Conservation (phyloP, 495 filamentous ascomycete genomes). For the Penicillium cinerascens region DNA sequence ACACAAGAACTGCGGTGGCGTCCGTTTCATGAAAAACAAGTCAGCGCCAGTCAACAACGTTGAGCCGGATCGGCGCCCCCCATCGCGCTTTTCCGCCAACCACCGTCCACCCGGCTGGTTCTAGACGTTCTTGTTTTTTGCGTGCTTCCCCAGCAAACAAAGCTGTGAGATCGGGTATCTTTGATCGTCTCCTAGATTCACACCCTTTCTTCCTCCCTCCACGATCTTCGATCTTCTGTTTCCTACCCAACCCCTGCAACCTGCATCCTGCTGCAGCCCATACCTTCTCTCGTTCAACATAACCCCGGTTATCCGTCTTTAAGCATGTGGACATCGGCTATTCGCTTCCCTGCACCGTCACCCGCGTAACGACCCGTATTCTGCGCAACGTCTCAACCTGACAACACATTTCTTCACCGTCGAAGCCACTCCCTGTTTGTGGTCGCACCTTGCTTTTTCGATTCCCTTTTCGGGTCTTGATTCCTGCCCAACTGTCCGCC, state of each 20-base stretch:
- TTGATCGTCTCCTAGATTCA: not conserved
- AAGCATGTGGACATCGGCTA: slow-evolving; percentile 45
- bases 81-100: slow-evolving; percentile 24
- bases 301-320: slow-evolving; percentile 5
- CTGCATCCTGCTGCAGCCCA: slow-evolving; percentile 9
- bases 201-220: slow-evolving; percentile 20
- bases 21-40: slow-evolving; percentile 14
- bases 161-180: slow-evolving; percentile 4
- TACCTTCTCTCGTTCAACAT: slow-evolving; percentile 9
- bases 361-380: slow-evolving; percentile 37
- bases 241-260: slow-evolving; percentile 14
- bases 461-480: slow-evolving; percentile 18
- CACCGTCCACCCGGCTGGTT: slow-evolving; percentile 25
- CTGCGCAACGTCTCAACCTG: slow-evolving; percentile 28
- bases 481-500: slow-evolving; percentile 32
- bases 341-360: slow-evolving; percentile 32
- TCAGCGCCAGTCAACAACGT: slow-evolving; percentile 19
- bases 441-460: slow-evolving; percentile 26
- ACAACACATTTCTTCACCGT: slow-evolving; percentile 20
- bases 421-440: slow-evolving; percentile 14
- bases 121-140: slow-evolving; percentile 35
- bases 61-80: slow-evolving; percentile 30
- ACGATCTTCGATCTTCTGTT: slow-evolving; percentile 1
- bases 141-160: slow-evolving; percentile 16
- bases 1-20: not conserved